Conservation (phyloP, 768 basidiomycete species). For the Boletus coccyginus region DNA sequence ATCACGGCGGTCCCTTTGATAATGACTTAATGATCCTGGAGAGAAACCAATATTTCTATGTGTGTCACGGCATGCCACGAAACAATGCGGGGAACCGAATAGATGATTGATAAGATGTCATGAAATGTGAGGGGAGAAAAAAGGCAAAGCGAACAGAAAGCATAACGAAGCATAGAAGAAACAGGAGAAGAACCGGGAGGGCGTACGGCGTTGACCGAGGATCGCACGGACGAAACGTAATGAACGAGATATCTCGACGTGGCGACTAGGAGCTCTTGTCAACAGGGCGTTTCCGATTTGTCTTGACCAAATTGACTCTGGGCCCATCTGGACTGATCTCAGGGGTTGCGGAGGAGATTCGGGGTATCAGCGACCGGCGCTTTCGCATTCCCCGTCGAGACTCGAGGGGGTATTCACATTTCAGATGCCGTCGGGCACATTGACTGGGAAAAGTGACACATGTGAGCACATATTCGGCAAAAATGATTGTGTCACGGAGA, state of each 20-base stretch:
- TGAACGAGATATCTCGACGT: not conserved
- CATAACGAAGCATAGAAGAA: slow-evolving; percentile 23
- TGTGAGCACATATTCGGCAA: slow-evolving; percentile 19
- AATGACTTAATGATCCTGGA: slow-evolving; percentile 9
- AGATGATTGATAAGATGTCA: slow-evolving; percentile 32
- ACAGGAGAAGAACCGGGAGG: slow-evolving; percentile 5
- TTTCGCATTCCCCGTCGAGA: slow-evolving; percentile 67
- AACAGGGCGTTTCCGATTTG: slow-evolving; percentile 27
- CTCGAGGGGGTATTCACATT: slow-evolving; percentile 69
- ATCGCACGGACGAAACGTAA: slow-evolving; percentile 11
- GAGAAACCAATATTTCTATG: slow-evolving; percentile 17
- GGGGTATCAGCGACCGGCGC: slow-evolving; percentile 36
- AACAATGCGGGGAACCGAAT: slow-evolving; percentile 20
- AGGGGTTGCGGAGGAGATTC: slow-evolving; percentile 25
- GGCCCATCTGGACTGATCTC: slow-evolving; percentile 26
- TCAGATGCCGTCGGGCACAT: slow-evolving; percentile 65
- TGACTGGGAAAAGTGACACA: slow-evolving; percentile 46
- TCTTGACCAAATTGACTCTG: slow-evolving; percentile 21
- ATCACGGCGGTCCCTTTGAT: slow-evolving; percentile 10
- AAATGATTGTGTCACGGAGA: slow-evolving; percentile 20
- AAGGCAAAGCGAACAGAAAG: slow-evolving; percentile 20
- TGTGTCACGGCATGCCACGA: slow-evolving; percentile 27
- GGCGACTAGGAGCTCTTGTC: slow-evolving; percentile 25
- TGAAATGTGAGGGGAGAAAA: slow-evolving; percentile 2
- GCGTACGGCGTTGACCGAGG: slow-evolving; percentile 1